phyloP scores from a whole-genome alignment of 2,329 filamentous ascomycete genomes.

The Phialophora verrucosa region DNA sequence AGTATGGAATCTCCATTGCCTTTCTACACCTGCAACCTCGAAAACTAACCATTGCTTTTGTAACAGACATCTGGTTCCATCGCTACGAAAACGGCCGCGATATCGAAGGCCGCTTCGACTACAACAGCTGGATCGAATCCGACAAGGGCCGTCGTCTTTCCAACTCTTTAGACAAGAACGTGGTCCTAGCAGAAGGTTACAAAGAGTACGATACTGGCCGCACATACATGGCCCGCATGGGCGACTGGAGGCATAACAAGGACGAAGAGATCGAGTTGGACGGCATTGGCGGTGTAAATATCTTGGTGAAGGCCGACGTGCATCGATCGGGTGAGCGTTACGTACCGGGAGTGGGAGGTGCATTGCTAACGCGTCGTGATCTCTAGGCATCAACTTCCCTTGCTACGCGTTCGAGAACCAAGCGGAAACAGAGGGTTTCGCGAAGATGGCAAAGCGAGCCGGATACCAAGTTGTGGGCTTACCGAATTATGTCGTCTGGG shows the following conservation, averaged over 20 bases:
- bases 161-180: conserved; percentile 74
- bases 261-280: conserved; percentile 92
- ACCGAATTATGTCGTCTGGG: conserved; percentile 97
- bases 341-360: not conserved
- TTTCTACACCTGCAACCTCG: conserved; percentile 35
- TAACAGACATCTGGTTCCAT: conserved; percentile 93
- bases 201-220: conserved; percentile 90
- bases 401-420: conserved; percentile 98
- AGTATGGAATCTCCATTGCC: conserved; percentile 66
- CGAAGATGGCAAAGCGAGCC: conserved; percentile 96
- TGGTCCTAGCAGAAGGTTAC: conserved; percentile 92
- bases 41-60: not conserved
- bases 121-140: conserved; percentile 98
- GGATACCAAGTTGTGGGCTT: conserved; percentile 91
- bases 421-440: conserved; percentile 97
- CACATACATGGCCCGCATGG: conserved; percentile 86
- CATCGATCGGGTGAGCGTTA: conserved; percentile 78
- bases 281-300: conserved; percentile 95
- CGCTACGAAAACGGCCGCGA: conserved; percentile 79
- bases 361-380: not conserved
- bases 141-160: conserved; percentile 79
- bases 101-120: conserved; percentile 97
- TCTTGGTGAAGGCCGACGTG: conserved; percentile 96
- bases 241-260: conserved; percentile 90
- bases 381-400: conserved; percentile 90